These are phyloP conservation scores for Rhodamnia argentea DNA, from an alignment of 345 rosid genomes.

Conservation along the genomic window DNA sequence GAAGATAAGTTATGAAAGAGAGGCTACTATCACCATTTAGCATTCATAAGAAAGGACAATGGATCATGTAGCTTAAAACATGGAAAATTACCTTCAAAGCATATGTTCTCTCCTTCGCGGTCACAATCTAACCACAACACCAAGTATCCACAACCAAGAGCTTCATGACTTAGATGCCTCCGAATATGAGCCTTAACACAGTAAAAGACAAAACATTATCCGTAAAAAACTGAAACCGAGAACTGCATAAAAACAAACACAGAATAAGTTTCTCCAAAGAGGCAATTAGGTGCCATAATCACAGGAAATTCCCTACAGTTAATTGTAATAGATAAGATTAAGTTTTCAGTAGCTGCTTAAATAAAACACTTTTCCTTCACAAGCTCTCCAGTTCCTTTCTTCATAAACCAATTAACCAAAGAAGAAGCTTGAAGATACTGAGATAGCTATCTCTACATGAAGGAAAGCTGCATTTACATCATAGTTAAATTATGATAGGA, in stretches of 20 bases:
- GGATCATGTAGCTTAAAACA: not conserved
- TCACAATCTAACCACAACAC: slow-evolving; percentile 97
- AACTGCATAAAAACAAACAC: not conserved
- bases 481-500: not conserved
- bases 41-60: not conserved
- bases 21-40: not conserved
- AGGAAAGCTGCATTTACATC: not conserved
- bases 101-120: slow-evolving; percentile 98
- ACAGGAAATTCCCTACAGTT: not conserved
- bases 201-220: not conserved
- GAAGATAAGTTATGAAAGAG: not conserved
- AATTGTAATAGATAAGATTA: not conserved
- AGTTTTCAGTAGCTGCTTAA: not conserved
- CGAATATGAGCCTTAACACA: slow-evolving; percentile 60
- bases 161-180: slow-evolving; percentile 87
- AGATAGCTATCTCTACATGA: not conserved
- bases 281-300: not conserved
- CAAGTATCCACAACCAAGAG: slow-evolving; percentile 72
- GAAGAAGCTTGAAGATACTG: not conserved
- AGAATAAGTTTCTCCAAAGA: not conserved
- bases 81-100: slow-evolving; percentile 67
- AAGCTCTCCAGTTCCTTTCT: not conserved
- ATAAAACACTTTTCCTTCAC: not conserved
- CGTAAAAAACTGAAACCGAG: not conserved
- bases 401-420: not conserved